Percentiles rank a stretch among this genome's conserved stretches.
Conservation (phyloP, 805 yeast genomes). For the Yamadazyma tumulicola region DNA sequence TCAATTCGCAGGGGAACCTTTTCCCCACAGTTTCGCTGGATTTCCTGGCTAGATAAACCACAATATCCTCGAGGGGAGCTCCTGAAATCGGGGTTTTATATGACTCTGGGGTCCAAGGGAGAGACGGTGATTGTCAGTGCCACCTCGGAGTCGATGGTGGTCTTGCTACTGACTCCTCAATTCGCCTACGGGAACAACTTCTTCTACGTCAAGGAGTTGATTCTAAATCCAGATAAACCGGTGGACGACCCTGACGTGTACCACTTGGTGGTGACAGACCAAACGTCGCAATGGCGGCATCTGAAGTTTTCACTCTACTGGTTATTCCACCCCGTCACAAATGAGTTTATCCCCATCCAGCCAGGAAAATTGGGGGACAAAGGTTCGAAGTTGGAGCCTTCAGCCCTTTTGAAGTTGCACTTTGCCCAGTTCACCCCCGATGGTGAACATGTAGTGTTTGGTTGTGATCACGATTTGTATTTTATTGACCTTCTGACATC, state of each 20-base stretch:
- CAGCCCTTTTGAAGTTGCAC: conserved; percentile 30
- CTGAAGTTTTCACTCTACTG: conserved; percentile 36
- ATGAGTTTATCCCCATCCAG: conserved; percentile 30
- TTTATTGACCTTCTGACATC: conserved; percentile 33
- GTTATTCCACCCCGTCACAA: conserved; percentile 27
- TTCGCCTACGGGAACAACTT: conserved; percentile 43
- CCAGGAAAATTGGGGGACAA: conserved; percentile 17
- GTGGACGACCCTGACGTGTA: conserved; percentile 39
- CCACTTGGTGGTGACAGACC: conserved; percentile 56
- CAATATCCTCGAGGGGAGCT: conserved; percentile 27
- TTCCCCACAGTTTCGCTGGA: conserved; percentile 11
- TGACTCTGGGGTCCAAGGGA: conserved; percentile 13
- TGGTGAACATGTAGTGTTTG: conserved; percentile 54
- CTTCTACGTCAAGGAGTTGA: conserved; percentile 26
- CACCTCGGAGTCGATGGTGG: conserved; percentile 18
- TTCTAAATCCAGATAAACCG: conserved; percentile 37
- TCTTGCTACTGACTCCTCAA: conserved; percentile 24
- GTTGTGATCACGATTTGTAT: conserved; percentile 53
- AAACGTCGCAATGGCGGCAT: conserved; percentile 40
- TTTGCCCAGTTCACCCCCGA: conserved; percentile 63
- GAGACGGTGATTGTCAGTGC: conserved; percentile 22
- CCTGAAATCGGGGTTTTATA: conserved; percentile 28
- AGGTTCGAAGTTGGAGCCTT: conserved; percentile 8
- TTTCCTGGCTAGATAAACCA: conserved; percentile 26
- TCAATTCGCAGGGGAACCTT: conserved; percentile 21